phyloP scores from a whole-genome alignment of 2,329 filamentous ascomycete species.

The Neophaeococcomyces mojaviensis region DNA sequence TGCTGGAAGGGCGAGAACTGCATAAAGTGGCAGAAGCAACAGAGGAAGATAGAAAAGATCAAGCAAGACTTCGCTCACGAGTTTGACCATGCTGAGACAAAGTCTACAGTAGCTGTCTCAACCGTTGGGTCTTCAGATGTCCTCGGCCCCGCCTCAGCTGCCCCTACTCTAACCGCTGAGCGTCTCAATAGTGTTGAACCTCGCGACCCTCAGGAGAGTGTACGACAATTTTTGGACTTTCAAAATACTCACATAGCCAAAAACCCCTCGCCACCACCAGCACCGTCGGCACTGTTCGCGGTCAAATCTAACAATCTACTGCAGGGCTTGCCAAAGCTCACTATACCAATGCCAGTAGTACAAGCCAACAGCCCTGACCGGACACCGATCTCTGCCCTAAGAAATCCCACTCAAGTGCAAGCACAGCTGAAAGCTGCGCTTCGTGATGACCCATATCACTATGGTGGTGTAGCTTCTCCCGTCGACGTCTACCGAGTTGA shows the following conservation, averaged over 20 bases:
- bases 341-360: constrained; percentile 43
- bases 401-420: constrained; percentile 20
- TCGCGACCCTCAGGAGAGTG: constrained; percentile 83
- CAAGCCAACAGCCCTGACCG: constrained; percentile 22
- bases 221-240: constrained; percentile 82
- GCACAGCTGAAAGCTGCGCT: constrained; percentile 39
- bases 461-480: constrained; percentile 38
- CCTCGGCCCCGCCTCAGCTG: constrained; percentile 60
- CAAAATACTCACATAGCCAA: constrained; percentile 53
- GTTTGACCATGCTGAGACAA: constrained; percentile 52
- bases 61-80: constrained; percentile 62
- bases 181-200: constrained; percentile 61
- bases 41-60: constrained; percentile 67
- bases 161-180: constrained; percentile 64
- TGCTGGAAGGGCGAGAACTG: constrained; percentile 85
- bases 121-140: constrained; percentile 80
- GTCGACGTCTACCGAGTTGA: constrained; percentile 64
- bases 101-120: constrained; percentile 70
- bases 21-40: constrained; percentile 71
- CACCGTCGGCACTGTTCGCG: constrained; percentile 27
- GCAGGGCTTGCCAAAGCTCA: constrained; percentile 48
- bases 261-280: constrained; percentile 45
- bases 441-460: constrained; percentile 35
- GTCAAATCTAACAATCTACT: constrained; percentile 34
- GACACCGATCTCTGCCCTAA: constrained; percentile 25